Evolutionary conservation across 2,329 filamentous ascomycete species (phyloP).

Genomic region (Lizonia empirigonia): DNA sequence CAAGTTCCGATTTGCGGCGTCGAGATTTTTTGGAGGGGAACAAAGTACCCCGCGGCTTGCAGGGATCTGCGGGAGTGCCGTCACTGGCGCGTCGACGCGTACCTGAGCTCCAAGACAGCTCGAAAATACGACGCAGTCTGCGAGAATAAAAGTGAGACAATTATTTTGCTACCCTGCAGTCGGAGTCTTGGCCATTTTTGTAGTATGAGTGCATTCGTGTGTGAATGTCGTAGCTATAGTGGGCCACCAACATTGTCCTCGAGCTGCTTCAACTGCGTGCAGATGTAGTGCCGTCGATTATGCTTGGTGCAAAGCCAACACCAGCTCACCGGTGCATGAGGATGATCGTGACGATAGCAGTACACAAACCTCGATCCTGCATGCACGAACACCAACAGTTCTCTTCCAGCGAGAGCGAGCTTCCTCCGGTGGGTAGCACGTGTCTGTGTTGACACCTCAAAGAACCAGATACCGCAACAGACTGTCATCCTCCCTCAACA

Average conservation of each 20-base stretch:
- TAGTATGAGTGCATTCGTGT: constrained; percentile 2
- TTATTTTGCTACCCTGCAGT: neutral
- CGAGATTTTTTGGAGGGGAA: constrained; percentile 26
- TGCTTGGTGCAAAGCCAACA: too few species aligned
- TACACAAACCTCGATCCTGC: neutral
- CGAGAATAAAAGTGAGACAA: neutral
- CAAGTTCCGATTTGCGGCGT: constrained; percentile 9
- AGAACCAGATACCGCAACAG: neutral
- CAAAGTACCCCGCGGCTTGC: constrained; percentile 10
- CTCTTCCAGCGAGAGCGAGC: neutral
- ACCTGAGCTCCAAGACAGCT: neutral
- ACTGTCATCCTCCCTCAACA: neutral
- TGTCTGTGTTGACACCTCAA: neutral
- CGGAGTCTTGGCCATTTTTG: neutral
- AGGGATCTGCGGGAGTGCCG: constrained; percentile 7
- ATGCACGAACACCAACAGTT: neutral
- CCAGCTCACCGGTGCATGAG: neutral
- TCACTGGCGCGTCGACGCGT: constrained; percentile 3
- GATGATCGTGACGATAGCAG: neutral
- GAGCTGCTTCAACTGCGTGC: too few species aligned
- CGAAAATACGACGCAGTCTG: too few species aligned
- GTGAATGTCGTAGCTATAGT: neutral
- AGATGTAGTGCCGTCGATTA: neutral
- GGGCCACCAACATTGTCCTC: neutral
- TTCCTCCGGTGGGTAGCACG: neutral